phyloP scores from a whole-genome alignment of 305 asterid genomes.

The Lippia alba region DNA sequence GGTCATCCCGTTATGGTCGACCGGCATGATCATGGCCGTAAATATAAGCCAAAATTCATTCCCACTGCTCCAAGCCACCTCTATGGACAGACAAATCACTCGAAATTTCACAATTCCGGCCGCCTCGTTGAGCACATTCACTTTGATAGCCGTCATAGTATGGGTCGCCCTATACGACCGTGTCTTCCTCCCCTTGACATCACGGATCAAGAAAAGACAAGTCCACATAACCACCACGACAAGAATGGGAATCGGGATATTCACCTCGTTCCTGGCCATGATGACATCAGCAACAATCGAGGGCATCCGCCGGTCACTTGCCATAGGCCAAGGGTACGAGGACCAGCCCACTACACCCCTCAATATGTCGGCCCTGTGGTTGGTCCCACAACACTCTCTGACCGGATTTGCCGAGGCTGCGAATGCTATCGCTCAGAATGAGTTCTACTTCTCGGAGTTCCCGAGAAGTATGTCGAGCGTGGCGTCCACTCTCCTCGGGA shows the following conservation, averaged over 20 bases:
- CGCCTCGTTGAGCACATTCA: slow-evolving; percentile 67
- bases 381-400: slow-evolving; percentile 64
- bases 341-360: slow-evolving; percentile 30
- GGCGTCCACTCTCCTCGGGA: slow-evolving; percentile 48
- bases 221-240: slow-evolving; percentile 42
- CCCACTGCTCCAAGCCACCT: slow-evolving; percentile 69
- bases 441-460: slow-evolving; percentile 61
- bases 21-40: slow-evolving; percentile 70
- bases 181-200: slow-evolving; percentile 59
- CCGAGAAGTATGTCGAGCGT: slow-evolving; percentile 75
- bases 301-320: slow-evolving; percentile 44
- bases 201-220: slow-evolving; percentile 49
- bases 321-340: slow-evolving; percentile 36
- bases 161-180: slow-evolving; percentile 76
- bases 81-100: slow-evolving; percentile 58
- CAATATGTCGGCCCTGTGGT: slow-evolving; percentile 66
- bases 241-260: slow-evolving; percentile 79
- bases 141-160: slow-evolving; percentile 43
- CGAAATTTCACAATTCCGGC: slow-evolving; percentile 65
- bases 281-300: slow-evolving; percentile 55
- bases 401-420: slow-evolving; percentile 62
- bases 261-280: slow-evolving; percentile 63
- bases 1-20: slow-evolving; percentile 77
- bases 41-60: slow-evolving; percentile 66
- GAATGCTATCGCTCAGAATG: slow-evolving; percentile 63